Conservation (phyloP, 306 rosid species). For the Malus orientalis region DNA sequence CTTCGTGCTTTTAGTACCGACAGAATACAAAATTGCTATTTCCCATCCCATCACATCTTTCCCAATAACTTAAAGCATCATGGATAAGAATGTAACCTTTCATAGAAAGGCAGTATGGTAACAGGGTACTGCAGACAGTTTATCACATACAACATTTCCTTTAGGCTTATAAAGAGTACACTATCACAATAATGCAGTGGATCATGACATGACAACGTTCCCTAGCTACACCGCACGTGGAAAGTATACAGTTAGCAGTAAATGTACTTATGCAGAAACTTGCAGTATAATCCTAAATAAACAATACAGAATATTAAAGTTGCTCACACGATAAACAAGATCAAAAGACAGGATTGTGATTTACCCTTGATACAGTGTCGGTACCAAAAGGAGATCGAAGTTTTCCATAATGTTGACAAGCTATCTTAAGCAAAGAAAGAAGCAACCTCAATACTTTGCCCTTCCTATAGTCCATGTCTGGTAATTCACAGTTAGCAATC, state of each 20-base stretch:
- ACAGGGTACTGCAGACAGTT: neutral
- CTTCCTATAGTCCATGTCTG: conserved; percentile 58
- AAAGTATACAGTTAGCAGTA: neutral
- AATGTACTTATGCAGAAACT: neutral
- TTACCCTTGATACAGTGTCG: conserved; percentile 54
- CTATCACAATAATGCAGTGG: neutral
- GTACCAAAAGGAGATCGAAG: conserved; percentile 89
- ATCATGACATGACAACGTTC: neutral
- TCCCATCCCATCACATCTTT: neutral
- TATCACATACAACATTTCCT: neutral
- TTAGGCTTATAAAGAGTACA: neutral
- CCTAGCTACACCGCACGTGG: neutral
- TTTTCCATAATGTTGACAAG: conserved; percentile 86
- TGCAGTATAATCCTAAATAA: neutral
- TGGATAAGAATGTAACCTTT: no score
- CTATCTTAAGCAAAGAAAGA: conserved; percentile 85
- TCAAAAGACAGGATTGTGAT: conserved; percentile 12
- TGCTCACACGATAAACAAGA: neutral
- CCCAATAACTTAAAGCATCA: neutral
- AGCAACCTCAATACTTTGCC: conserved; percentile 71
- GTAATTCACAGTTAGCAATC: conserved; percentile 49
- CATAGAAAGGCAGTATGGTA: neutral
- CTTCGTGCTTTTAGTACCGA: neutral
- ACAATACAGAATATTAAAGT: neutral
- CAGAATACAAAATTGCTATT: neutral